phyloP scores from a whole-genome alignment of 257 asterid species.

The Ligustrum vulgare region DNA sequence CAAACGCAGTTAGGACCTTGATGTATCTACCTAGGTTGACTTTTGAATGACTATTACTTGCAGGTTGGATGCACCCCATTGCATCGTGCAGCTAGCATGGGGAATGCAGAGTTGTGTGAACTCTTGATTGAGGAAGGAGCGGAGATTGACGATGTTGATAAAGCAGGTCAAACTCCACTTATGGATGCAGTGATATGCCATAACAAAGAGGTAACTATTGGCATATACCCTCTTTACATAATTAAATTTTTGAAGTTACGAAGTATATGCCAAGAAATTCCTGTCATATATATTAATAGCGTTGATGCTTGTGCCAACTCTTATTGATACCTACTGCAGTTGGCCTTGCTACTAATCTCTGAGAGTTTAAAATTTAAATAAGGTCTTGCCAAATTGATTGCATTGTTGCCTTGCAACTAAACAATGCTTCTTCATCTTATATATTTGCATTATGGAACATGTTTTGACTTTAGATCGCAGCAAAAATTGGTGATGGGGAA shows the following conservation, averaged over 20 bases:
- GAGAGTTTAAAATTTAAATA: constrained; percentile 13
- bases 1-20: neutral
- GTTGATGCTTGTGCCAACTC: neutral
- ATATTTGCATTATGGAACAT: neutral
- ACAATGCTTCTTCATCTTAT: constrained; percentile 5
- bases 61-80: constrained; percentile 94
- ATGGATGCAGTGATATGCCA: constrained; percentile 83
- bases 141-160: constrained; percentile 81
- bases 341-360: neutral
- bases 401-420: neutral
- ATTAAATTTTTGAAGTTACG: neutral
- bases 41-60: constrained; percentile 20
- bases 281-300: neutral
- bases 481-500: neutral
- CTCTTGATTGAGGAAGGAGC: constrained; percentile 96
- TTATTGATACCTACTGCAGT: neutral
- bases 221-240: constrained; percentile 1
- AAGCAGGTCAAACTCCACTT: constrained; percentile 87
- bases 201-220: constrained; percentile 61
- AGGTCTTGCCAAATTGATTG: neutral
- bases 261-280: neutral
- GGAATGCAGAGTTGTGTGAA: constrained; percentile 64
- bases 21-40: constrained; percentile 18
- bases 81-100: constrained; percentile 99
- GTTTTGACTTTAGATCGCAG: neutral